A percentile compares a stretch with the other conserved stretches of the same genome.
phyloP scores from a whole-genome alignment of 2,329 filamentous ascomycete species.

The Fusarium luffae region DNA sequence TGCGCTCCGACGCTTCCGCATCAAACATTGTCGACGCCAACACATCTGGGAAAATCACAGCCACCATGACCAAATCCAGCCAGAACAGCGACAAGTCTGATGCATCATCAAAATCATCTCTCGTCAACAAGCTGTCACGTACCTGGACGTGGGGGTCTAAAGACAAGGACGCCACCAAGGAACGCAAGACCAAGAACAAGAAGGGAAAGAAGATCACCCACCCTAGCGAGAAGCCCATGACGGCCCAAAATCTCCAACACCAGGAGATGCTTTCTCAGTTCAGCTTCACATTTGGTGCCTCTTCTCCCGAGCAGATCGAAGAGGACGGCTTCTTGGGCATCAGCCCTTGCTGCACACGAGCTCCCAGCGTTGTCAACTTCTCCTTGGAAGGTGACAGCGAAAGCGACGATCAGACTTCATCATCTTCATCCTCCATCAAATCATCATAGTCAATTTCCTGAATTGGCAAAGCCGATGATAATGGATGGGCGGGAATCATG shows the following conservation, averaged over 20 bases:
- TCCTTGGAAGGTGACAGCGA: constrained; percentile 36
- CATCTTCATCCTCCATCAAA: constrained; percentile 37
- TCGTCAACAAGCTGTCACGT: constrained; percentile 46
- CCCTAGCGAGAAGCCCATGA: constrained; percentile 59
- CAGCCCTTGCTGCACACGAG: constrained; percentile 59
- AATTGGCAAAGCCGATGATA: constrained; percentile 34
- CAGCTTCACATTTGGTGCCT: constrained; percentile 59
- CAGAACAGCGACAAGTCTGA: constrained; percentile 43
- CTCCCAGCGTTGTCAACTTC: constrained; percentile 51
- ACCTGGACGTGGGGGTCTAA: constrained; percentile 49
- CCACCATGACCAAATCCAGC: constrained; percentile 47
- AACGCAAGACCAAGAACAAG: constrained; percentile 47
- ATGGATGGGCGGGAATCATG: constrained; percentile 37
- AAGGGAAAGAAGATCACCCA: constrained; percentile 48
- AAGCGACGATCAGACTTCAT: constrained; percentile 38
- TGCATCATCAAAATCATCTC: constrained; percentile 47
- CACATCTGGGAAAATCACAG: constrained; percentile 45
- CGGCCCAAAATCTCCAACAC: constrained; percentile 58
- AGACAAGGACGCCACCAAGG: constrained; percentile 45
- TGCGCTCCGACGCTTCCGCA: constrained; percentile 51
- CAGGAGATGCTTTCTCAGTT: constrained; percentile 60
- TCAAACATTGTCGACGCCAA: constrained; percentile 50
- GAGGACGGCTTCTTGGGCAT: constrained; percentile 51
- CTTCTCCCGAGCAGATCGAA: constrained; percentile 49
- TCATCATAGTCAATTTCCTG: constrained; percentile 36